A percentile compares a stretch with the other conserved stretches of the same genome.
phyloP scores from a whole-genome alignment of 352 stramenopile species.

The Phytophthora capsici region DNA sequence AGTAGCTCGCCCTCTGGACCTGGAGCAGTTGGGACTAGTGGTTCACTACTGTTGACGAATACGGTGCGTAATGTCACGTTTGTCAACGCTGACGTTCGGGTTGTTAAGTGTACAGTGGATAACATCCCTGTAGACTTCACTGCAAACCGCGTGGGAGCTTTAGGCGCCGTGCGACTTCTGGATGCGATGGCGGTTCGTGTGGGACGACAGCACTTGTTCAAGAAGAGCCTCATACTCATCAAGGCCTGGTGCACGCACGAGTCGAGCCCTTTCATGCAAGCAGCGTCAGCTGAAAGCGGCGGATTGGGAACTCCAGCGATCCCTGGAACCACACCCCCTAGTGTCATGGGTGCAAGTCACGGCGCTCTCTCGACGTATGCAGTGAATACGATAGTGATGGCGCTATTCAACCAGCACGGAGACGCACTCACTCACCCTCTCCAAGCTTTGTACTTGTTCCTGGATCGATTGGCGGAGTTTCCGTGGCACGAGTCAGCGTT shows the following conservation, averaged over 20 bases:
- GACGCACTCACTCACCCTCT: slow-evolving; percentile 75
- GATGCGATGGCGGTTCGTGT: slow-evolving; percentile 85
- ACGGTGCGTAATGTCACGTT: slow-evolving; percentile 91
- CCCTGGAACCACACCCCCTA: slow-evolving; percentile 37
- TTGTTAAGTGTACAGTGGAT: slow-evolving; percentile 93
- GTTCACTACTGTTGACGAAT: slow-evolving; percentile 44
- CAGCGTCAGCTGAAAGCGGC: slow-evolving; percentile 24
- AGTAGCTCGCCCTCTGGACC: slow-evolving; percentile 24
- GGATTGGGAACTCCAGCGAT: slow-evolving; percentile 13
- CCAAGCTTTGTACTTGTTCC: slow-evolving; percentile 85
- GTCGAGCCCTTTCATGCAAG: slow-evolving; percentile 66
- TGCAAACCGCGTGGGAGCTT: slow-evolving; percentile 81
- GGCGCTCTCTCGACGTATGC: slow-evolving; percentile 87
- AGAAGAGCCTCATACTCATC: slow-evolving; percentile 89
- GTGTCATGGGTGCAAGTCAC: slow-evolving; percentile 81
- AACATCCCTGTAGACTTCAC: slow-evolving; percentile 91
- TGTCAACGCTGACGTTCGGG: slow-evolving; percentile 88
- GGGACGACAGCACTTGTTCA: slow-evolving; percentile 84
- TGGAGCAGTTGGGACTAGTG: slow-evolving; percentile 9
- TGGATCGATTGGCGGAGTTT: slow-evolving; percentile 86
- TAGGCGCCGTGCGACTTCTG: slow-evolving; percentile 84
- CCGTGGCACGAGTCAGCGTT: slow-evolving; percentile 85
- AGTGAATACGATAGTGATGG: slow-evolving; percentile 91
- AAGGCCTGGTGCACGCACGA: slow-evolving; percentile 92
- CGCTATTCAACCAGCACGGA: slow-evolving; percentile 88